Conservation (phyloP, 106 monocot species). For the Posidonia australis region DNA sequence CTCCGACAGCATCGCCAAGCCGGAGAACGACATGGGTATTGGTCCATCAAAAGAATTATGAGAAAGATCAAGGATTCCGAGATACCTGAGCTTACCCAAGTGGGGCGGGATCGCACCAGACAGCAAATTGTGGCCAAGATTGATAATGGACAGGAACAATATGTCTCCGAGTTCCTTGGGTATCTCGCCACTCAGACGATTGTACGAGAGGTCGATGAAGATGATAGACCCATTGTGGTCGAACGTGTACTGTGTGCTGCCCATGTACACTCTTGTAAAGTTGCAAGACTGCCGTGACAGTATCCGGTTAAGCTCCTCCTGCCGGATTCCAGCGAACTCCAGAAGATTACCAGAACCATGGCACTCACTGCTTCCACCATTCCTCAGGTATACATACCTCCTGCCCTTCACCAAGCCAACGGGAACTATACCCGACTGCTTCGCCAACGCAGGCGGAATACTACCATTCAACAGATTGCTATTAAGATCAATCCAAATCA, state of each 20-base stretch:
- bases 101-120: constrained; percentile 54
- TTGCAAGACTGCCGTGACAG: constrained; percentile 54
- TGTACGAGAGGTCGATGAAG: constrained; percentile 84
- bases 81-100: constrained; percentile 30
- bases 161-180: constrained; percentile 57
- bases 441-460: constrained; percentile 50
- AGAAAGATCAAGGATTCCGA: constrained; percentile 75
- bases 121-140: constrained; percentile 71
- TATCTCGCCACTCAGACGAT: constrained; percentile 43
- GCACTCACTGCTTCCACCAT: constrained; percentile 59
- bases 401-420: constrained; percentile 76
- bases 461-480: constrained; percentile 61
- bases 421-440: constrained; percentile 74
- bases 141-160: constrained; percentile 74
- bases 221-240: constrained; percentile 92
- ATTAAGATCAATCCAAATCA: constrained; percentile 86
- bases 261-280: constrained; percentile 79
- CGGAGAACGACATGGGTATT: constrained; percentile 49
- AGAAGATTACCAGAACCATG: constrained; percentile 66
- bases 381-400: constrained; percentile 66
- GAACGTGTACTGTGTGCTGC: constrained; percentile 75
- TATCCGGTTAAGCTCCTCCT: constrained; percentile 31
- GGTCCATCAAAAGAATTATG: constrained; percentile 66
- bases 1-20: constrained; percentile 58
- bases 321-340: constrained; percentile 80